phyloP scores from a whole-genome alignment of 1,284 basidiomycete genomes.

The Cystobasidium pallidum region DNA sequence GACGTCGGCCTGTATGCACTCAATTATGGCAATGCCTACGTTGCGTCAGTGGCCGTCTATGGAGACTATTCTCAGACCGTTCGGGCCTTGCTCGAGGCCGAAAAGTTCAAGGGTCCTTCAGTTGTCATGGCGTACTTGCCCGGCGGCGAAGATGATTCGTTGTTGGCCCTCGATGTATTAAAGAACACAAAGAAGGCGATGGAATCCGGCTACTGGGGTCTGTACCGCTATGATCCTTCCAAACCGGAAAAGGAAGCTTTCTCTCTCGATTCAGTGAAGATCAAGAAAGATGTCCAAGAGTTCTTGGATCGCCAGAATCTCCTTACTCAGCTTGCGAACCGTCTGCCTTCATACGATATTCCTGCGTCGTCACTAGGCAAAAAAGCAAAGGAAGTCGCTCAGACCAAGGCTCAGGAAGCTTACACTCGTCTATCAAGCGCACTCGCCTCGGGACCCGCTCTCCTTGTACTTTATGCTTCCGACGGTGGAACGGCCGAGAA shows the following conservation, averaged over 20 bases:
- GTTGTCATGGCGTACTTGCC: conserved; percentile 95
- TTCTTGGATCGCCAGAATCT: conserved; percentile 98
- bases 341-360: conserved; percentile 75
- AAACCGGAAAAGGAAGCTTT: conserved; percentile 77
- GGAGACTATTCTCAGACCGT: conserved; percentile 94
- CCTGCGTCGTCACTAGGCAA: conserved; percentile 83
- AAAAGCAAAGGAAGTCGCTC: conserved; percentile 70
- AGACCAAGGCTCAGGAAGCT: conserved; percentile 78
- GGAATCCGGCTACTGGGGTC: conserved; percentile 95
- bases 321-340: conserved; percentile 83
- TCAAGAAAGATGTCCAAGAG: conserved; percentile 91
- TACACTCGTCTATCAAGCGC: conserved; percentile 83
- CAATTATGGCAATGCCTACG: conserved; percentile 97
- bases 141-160: conserved; percentile 71
- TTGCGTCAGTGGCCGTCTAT: conserved; percentile 92
- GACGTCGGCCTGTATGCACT: conserved; percentile 96
- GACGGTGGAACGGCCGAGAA: conserved; percentile 96
- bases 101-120: conserved; percentile 84
- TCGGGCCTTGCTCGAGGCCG: conserved; percentile 89
- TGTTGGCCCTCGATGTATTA: conserved; percentile 80
- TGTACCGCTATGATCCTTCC: conserved; percentile 95
- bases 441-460: conserved; percentile 79
- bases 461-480: conserved; percentile 87
- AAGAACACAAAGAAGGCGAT: conserved; percentile 98
- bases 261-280: conserved; percentile 85